Evolutionary conservation across 768 basidiomycete species (phyloP).

Genomic region (Leccinum imitatum): DNA sequence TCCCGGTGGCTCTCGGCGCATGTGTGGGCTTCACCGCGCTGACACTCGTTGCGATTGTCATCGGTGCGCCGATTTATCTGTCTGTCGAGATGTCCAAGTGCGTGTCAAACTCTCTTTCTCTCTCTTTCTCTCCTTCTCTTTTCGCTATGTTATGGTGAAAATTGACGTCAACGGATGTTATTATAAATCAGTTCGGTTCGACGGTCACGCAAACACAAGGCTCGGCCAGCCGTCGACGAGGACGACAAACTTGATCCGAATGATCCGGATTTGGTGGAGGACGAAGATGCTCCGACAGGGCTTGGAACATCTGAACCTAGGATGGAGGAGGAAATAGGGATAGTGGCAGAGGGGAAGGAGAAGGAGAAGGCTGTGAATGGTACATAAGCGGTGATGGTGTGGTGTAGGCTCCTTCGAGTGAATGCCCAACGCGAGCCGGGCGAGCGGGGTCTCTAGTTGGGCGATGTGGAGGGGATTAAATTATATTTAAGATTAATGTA

Average conservation of each 20-base stretch:
- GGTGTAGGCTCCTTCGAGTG: neutral
- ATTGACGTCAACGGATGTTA: neutral
- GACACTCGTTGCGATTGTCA: neutral
- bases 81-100: neutral
- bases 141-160: neutral
- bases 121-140: neutral
- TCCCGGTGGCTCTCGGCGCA: constrained; percentile 19
- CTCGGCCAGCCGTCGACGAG: neutral
- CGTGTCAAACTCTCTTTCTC: neutral
- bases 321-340: neutral
- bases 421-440: neutral
- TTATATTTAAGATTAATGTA: neutral
- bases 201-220: neutral
- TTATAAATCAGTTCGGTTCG: neutral
- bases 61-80: neutral
- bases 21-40: neutral
- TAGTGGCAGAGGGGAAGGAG: neutral
- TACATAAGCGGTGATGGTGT: neutral
- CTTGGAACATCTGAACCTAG: neutral
- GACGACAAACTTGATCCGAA: neutral
- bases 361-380: neutral
- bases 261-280: neutral
- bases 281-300: neutral
- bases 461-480: neutral
- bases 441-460: neutral